A percentile compares a stretch with the other conserved stretches of the same genome.
Conservation (phyloP, 306 rosid species). For the Vigna trinervia region DNA sequence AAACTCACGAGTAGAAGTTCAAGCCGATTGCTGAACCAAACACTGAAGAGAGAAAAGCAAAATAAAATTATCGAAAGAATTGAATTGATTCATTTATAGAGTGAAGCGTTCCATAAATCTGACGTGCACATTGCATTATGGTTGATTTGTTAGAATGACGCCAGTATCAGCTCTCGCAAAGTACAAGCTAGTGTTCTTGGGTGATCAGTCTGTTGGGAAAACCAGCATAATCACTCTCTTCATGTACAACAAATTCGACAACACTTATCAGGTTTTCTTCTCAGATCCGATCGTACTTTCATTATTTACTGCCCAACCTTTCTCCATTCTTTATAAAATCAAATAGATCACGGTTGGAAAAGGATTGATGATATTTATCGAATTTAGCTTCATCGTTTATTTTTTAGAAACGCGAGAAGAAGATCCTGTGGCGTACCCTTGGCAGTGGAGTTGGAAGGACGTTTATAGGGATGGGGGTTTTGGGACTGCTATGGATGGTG, state of each 20-base stretch:
- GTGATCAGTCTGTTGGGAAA: conserved; percentile 71
- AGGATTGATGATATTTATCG: not conserved
- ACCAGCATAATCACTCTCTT: conserved; percentile 72
- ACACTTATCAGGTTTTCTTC: conserved; percentile 62
- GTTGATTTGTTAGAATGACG: conserved; percentile 52
- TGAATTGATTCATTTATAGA: not conserved
- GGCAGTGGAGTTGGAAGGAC: too few species aligned
- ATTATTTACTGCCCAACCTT: not conserved
- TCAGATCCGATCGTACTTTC: conserved; percentile 47
- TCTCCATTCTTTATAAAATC: not conserved
- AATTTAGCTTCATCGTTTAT: not conserved
- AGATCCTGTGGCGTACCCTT: too few species aligned
- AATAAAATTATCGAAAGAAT: not conserved
- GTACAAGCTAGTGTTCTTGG: conserved; percentile 66
- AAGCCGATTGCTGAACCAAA: too few species aligned
- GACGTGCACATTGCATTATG: not conserved
- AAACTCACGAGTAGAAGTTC: too few species aligned
- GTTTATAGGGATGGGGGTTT: conserved; percentile 71
- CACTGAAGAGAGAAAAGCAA: not conserved
- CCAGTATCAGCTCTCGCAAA: conserved; percentile 69
- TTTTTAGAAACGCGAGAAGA: not conserved
- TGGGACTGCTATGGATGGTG: conserved; percentile 72
- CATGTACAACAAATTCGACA: conserved; percentile 71
- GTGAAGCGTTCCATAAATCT: conserved; percentile 14
- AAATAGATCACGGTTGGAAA: conserved; percentile 1